A percentile compares a stretch with the other conserved stretches of the same genome.
Conservation (phyloP, 1,284 basidiomycete species). For the Peniophora sp. region DNA sequence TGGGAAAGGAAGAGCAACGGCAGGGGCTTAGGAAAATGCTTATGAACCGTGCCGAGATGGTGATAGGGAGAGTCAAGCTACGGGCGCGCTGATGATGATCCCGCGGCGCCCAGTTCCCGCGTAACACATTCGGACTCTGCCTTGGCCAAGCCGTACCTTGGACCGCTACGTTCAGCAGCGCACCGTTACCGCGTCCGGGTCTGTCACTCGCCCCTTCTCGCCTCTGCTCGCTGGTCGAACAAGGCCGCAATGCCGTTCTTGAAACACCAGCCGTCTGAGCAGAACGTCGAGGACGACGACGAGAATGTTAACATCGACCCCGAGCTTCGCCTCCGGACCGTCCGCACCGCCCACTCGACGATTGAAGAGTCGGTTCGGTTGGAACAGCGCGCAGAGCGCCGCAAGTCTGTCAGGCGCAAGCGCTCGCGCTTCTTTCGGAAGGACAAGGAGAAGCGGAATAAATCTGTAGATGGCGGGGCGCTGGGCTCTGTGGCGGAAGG, state of each 20-base stretch:
- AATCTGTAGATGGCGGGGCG: conserved; percentile 25
- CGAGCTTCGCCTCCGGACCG: conserved; percentile 77
- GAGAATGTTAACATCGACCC: conserved; percentile 71
- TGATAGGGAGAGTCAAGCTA: no score
- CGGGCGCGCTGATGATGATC: no score
- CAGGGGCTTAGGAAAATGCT: no score
- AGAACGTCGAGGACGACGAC: conserved; percentile 44
- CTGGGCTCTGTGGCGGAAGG: not conserved
- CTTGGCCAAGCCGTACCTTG: no score
- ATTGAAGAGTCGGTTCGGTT: conserved; percentile 79
- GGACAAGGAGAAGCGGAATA: conserved; percentile 36
- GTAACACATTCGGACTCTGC: no score
- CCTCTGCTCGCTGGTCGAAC: not conserved
- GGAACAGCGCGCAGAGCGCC: conserved; percentile 63
- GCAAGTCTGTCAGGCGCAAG: conserved; percentile 50
- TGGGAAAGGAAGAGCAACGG: no score
- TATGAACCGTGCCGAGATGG: no score
- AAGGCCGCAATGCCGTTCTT: conserved; percentile 11
- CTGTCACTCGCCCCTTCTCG: not conserved
- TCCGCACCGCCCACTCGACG: conserved; percentile 82
- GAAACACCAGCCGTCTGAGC: conserved; percentile 11
- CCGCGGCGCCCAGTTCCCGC: no score
- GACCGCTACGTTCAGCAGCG: no score
- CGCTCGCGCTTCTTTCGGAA: conserved; percentile 52
- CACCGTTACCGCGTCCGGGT: not conserved